Percentiles rank a stretch among this genome's conserved stretches.
phyloP scores from a whole-genome alignment of 2,329 filamentous ascomycete genomes.

The Hypoxylon sp. region DNA sequence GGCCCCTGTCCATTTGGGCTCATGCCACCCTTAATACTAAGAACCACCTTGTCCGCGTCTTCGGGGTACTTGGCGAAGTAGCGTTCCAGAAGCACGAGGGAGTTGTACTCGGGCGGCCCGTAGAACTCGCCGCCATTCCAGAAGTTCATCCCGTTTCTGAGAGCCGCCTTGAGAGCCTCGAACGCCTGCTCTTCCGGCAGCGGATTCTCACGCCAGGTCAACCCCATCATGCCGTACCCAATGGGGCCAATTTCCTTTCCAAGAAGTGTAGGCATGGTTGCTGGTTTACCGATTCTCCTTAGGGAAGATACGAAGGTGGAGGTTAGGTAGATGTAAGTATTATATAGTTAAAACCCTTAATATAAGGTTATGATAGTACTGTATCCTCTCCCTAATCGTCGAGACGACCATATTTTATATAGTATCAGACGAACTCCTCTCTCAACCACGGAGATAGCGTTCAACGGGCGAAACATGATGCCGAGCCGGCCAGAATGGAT shows the following conservation, averaged over 20 bases:
- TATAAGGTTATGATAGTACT: background rate
- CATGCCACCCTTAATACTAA: constrained; percentile 70
- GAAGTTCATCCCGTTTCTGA: constrained; percentile 57
- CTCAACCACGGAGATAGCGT: background rate
- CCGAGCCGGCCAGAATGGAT: background rate
- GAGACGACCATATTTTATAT: constrained; percentile 6
- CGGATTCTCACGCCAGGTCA: constrained; percentile 52
- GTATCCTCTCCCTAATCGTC: background rate
- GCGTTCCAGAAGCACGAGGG: constrained; percentile 65
- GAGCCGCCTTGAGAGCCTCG: constrained; percentile 64
- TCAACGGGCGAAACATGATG: background rate
- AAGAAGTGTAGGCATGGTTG: constrained; percentile 49
- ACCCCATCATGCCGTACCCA: constrained; percentile 53
- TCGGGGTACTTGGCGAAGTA: constrained; percentile 72
- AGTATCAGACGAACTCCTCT: background rate
- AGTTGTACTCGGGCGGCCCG: constrained; percentile 66
- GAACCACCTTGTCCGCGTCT: constrained; percentile 68
- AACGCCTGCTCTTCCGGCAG: constrained; percentile 60
- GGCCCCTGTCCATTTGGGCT: constrained; percentile 52
- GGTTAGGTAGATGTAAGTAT: background rate
- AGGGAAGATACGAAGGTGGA: background rate
- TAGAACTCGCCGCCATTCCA: constrained; percentile 73
- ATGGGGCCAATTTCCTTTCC: constrained; percentile 49
- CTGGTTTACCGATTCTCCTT: constrained; percentile 15
- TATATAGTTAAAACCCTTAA: background rate